Evolutionary conservation across 306 rosid species (phyloP), one percentile per base, ranked within the genome.

Genomic region (Ormosia semicastrata): DNA sequence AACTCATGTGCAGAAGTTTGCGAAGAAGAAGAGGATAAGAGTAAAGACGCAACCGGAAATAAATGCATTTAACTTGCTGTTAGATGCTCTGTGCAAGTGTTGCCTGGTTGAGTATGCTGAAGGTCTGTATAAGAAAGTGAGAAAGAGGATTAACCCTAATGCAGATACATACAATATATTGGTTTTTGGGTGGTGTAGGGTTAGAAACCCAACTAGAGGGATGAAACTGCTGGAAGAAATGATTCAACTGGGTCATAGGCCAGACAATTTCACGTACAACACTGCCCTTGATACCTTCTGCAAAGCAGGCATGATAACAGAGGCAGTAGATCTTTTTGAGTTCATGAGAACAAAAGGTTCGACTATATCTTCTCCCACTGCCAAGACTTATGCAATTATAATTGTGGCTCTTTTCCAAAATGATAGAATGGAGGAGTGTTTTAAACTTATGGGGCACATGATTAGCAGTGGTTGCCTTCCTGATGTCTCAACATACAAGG

Each of bases 111-210:
- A 87, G 84, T 91, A 93, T 82, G 98, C 97, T 57, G 95, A 91
- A 65, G 83, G 77, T 29, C 77, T 93, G 82, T 86, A 90, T 72
- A 84, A 87, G 89, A 93, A 75, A 84, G 88, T 93, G 92, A 87
- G 86, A 78, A 91, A 78, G 65, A 84, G 10, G 80, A 71, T 93
- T 36, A 89, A 86, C 82, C 95, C 98, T 9, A 88, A 91, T 86
- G 87, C 89, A 1, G 91, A 87, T 63, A 91, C 97, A 0, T 90
- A 87, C 84, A 91, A 91, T 46, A 87, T 90, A 62, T 79, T 95
- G 89, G 90, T 95, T 81, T 91, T 91, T 2, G 97, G 99, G 33
- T 95, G 99, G 98, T 95, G 95, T 66, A 93, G 99, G 85, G 99
- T 93, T 83, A 89, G 98, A 70, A 91, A 89, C 67, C 98, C 94